Conservation (phyloP, 176 grass and related monocot species). For the Poa pratensis region DNA sequence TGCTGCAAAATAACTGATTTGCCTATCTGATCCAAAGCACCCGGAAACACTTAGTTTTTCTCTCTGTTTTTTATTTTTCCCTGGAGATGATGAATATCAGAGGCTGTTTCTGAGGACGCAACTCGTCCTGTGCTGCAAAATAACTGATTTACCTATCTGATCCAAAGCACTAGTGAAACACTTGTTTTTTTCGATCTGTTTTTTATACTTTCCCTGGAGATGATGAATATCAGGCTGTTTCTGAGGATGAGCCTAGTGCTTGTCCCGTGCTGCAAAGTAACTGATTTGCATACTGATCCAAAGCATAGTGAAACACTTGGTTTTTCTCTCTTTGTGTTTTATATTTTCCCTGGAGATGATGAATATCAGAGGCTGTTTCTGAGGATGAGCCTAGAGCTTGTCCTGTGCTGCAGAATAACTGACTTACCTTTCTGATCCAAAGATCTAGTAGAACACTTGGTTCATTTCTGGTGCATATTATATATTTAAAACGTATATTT, state of each 20-base stretch:
- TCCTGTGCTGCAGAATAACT: slow-evolving; percentile 32
- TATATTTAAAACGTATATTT: no score
- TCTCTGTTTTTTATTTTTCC: background rate
- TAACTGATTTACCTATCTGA: slow-evolving; percentile 48
- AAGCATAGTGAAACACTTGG: background rate
- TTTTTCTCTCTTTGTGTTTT: no score
- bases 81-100: slow-evolving; percentile 38
- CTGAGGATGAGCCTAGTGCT: slow-evolving; percentile 43
- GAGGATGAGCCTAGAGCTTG: slow-evolving; percentile 37
- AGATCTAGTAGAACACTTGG: no score
- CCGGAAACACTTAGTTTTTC: background rate
- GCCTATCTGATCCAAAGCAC: slow-evolving; percentile 36
- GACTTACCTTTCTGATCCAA: slow-evolving; percentile 39
- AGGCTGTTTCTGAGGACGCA: slow-evolving; percentile 52
- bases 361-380: slow-evolving; percentile 52
- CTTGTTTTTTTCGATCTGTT: background rate
- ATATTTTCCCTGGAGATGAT: slow-evolving; percentile 6
- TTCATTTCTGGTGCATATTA: no score
- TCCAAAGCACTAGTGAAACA: background rate
- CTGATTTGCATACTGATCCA: slow-evolving; percentile 51
- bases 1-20: slow-evolving; percentile 47
- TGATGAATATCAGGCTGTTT: slow-evolving; percentile 54
- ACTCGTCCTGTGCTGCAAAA: slow-evolving; percentile 30
- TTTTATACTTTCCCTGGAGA: background rate
- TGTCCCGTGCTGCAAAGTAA: slow-evolving; percentile 36